phyloP scores from a whole-genome alignment of 352 stramenopile species.

The Chrysophaeum taylorii region DNA sequence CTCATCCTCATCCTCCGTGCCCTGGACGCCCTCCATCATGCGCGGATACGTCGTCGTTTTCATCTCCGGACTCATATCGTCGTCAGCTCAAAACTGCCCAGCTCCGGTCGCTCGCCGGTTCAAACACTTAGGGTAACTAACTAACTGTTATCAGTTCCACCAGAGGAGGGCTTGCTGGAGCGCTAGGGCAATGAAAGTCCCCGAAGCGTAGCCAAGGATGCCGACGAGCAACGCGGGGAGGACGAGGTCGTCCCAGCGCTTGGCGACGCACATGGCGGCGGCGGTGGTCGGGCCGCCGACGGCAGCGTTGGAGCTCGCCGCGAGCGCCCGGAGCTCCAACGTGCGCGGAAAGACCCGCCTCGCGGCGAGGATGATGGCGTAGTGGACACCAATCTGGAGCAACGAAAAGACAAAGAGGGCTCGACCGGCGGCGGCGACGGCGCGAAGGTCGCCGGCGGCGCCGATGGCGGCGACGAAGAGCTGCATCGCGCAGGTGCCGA shows the following conservation, averaged over 20 bases:
- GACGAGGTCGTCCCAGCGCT: constrained; percentile 31
- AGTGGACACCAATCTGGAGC: constrained; percentile 53
- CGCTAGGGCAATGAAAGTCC: not conserved
- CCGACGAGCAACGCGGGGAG: not conserved
- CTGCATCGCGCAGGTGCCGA: constrained; percentile 56
- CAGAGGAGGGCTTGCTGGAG: too few relatives aligned
- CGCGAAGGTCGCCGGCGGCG: constrained; percentile 42
- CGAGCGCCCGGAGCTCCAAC: constrained; percentile 45
- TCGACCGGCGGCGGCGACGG: constrained; percentile 43
- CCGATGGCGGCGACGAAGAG: constrained; percentile 64
- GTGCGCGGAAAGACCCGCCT: constrained; percentile 32
- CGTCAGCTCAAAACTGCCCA: too few relatives aligned
- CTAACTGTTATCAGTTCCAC: too few relatives aligned
- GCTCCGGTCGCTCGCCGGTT: too few relatives aligned
- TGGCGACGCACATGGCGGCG: constrained; percentile 26
- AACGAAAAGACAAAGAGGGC: constrained; percentile 44
- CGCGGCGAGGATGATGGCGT: constrained; percentile 41
- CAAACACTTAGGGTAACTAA: too few relatives aligned
- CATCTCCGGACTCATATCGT: too few relatives aligned
- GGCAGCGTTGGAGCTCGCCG: constrained; percentile 56
- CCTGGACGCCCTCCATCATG: too few relatives aligned
- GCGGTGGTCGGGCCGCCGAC: constrained; percentile 57
- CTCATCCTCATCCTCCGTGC: too few relatives aligned
- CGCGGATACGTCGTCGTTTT: too few relatives aligned
- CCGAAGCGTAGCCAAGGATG: constrained; percentile 8